Base-by-base conservation (phyloP, 306 rosid species). In the Malus fusca region DNA sequence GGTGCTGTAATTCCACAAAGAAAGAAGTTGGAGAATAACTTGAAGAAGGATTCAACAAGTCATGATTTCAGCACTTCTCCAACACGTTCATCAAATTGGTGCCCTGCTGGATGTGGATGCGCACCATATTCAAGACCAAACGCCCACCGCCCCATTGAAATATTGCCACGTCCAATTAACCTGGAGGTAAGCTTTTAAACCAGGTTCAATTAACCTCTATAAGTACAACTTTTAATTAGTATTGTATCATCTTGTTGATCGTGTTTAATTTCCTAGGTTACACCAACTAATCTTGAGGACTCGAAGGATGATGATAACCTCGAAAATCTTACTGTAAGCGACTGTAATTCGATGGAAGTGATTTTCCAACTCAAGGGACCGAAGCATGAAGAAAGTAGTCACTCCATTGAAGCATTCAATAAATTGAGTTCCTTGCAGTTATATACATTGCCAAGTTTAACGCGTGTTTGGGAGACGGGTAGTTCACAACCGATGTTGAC, bases 381-480 rank as follows among this genome's bases (percentile, higher is more conserved):
- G 0, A 8, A 1, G 64, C 30, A 1, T 11, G 30, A 10, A 4
- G 30, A 11, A 59, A 23, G 8, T 44, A 44, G 5, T 7, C 31
- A 59, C 3, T 11, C 13, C 2, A 4, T 59, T 22, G 3, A 59
- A 23, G 31, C 64, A 59, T 59, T 59, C 30, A 11, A 23, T 59
- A 59, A 23, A 26, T 5, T 59, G 64, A n/a, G 64, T 2, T 11
- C 11, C 3, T 59, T 59, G 8, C 0, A 0, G 2, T 59, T 59
- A 4, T 0, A 4, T 11, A 0, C 0, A 0, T 59, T 59, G 30
- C 64, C 17, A 59, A 11, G 25, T 23, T n/a, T 59, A 2, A 23
- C 1, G 31, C 64, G 13, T 5, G 15, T 59, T 10, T 59, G 64
- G 64, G 64, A 59, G 5, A 23, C 5, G 4, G 60, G 17, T 11